Evolutionary conservation across 2,329 filamentous ascomycete species (phyloP).

Genomic region (Aureobasidium subglaciale): DNA sequence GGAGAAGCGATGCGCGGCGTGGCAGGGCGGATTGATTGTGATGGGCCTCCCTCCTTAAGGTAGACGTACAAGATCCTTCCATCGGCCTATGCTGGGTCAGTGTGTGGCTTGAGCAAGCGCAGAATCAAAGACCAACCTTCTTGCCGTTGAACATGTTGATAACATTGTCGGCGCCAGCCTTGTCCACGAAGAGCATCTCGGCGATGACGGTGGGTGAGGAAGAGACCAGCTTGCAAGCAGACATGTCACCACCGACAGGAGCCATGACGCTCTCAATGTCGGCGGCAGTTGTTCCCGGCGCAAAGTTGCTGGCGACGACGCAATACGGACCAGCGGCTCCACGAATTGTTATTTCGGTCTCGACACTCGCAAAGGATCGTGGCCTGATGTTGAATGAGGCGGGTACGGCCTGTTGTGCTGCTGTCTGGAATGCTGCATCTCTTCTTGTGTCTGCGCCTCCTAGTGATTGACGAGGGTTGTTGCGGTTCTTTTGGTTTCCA

Average conservation of each 20-base stretch:
- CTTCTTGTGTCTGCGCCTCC: background rate
- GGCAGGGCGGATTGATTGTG: slow-evolving; percentile 22
- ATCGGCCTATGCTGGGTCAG: slow-evolving; percentile 51
- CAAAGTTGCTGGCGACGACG: slow-evolving; percentile 75
- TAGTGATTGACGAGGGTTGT: background rate
- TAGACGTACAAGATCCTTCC: slow-evolving; percentile 68
- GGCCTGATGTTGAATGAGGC: slow-evolving; percentile 18
- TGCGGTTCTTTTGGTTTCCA: slow-evolving; percentile 7
- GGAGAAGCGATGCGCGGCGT: slow-evolving; percentile 8
- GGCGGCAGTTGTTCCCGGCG: slow-evolving; percentile 69
- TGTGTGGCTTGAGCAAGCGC: background rate
- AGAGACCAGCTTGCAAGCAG: slow-evolving; percentile 61
- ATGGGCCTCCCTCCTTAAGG: slow-evolving; percentile 49
- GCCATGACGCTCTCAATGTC: slow-evolving; percentile 78
- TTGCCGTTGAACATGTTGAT: slow-evolving; percentile 72
- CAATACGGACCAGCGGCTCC: slow-evolving; percentile 60
- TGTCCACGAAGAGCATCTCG: slow-evolving; percentile 67
- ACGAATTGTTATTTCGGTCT: slow-evolving; percentile 58
- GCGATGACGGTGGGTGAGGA: slow-evolving; percentile 65
- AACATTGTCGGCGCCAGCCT: slow-evolving; percentile 65
- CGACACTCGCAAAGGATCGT: background rate
- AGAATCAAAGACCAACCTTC: slow-evolving; percentile 48
- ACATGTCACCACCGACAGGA: slow-evolving; percentile 60
- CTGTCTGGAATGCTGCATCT: slow-evolving; percentile 4
- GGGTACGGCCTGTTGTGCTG: background rate